These are phyloP conservation scores for Clarireedia homoeocarpa DNA, from an alignment of 2,329 filamentous ascomycete genomes.

Conservation along the genomic window DNA sequence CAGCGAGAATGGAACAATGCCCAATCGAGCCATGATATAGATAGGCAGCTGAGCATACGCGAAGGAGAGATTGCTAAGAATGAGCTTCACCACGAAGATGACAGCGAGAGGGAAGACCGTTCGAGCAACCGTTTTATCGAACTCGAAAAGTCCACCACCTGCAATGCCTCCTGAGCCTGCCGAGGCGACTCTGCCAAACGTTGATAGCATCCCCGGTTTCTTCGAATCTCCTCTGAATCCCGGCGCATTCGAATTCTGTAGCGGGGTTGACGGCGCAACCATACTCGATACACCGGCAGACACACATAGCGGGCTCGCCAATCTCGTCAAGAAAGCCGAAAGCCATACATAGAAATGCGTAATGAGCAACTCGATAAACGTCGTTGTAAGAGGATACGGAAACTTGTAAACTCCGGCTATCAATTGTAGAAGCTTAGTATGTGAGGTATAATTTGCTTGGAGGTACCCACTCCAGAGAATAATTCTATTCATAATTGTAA, in stretches of 20 bases:
- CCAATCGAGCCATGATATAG: constrained; percentile 44
- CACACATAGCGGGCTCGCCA: constrained; percentile 33
- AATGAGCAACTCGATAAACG: constrained; percentile 41
- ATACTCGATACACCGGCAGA: constrained; percentile 33
- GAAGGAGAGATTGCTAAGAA: constrained; percentile 46
- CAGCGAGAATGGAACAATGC: constrained; percentile 40
- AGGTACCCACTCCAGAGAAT: constrained; percentile 37
- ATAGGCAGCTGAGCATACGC: constrained; percentile 44
- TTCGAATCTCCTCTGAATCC: constrained; percentile 26
- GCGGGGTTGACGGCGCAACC: constrained; percentile 37
- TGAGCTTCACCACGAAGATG: constrained; percentile 41
- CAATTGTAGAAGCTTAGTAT: constrained; percentile 25
- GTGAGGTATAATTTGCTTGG: constrained; percentile 24
- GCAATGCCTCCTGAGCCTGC: constrained; percentile 38
- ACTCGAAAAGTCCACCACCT: constrained; percentile 46
- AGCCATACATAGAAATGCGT: constrained; percentile 40
- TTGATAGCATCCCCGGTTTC: constrained; percentile 24
- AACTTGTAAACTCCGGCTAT: constrained; percentile 42
- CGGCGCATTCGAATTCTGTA: constrained; percentile 23
- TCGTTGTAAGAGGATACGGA: constrained; percentile 43
- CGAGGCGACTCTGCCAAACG: constrained; percentile 24
- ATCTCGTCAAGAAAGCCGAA: constrained; percentile 40
- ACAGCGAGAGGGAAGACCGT: constrained; percentile 41
- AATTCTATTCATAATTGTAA: constrained; percentile 43
- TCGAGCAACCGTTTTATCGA: constrained; percentile 39